Percentiles rank a stretch among this genome's conserved stretches.
phyloP scores from a whole-genome alignment of 2,329 filamentous ascomycete genomes.

The Botrytis elliptica region DNA sequence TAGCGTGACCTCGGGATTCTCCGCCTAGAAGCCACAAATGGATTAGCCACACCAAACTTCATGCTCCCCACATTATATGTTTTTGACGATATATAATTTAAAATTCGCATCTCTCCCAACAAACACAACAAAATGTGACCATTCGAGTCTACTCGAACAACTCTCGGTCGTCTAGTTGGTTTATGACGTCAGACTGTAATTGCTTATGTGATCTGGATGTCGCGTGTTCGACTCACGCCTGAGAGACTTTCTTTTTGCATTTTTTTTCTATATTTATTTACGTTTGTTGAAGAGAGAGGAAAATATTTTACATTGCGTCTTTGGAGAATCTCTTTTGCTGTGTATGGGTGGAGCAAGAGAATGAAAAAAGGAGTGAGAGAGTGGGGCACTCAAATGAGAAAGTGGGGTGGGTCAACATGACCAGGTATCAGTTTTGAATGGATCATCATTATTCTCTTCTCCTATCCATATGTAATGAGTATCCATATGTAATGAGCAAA shows the following conservation, averaged over 20 bases:
- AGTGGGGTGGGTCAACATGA: too few relatives aligned
- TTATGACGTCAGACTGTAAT: conserved; percentile 24
- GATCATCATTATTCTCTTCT: not conserved
- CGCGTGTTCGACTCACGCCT: conserved; percentile 23
- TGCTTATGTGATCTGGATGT: conserved; percentile 11
- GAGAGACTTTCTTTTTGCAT: not conserved
- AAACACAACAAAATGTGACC: conserved; percentile 17
- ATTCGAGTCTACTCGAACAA: conserved; percentile 12
- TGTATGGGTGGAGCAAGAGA: too few relatives aligned
- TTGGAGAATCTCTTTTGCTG: not conserved
- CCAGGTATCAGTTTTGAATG: too few relatives aligned
- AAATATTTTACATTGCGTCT: not conserved
- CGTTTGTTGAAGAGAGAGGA: accelerated
- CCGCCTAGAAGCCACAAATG: not conserved
- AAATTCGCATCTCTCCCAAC: accelerated
- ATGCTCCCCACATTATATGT: not conserved
- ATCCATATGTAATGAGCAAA: too few relatives aligned
- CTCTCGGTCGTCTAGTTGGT: conserved; percentile 24
- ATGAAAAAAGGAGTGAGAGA: not conserved
- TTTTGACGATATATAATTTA: not conserved
- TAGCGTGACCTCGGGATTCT: not conserved
- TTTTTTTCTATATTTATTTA: not conserved
- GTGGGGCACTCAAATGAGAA: not conserved
- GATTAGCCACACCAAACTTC: not conserved
- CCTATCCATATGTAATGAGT: not conserved